phyloP scores from a whole-genome alignment of 2,329 filamentous ascomycete genomes.

The Fusarium protoensiforme region DNA sequence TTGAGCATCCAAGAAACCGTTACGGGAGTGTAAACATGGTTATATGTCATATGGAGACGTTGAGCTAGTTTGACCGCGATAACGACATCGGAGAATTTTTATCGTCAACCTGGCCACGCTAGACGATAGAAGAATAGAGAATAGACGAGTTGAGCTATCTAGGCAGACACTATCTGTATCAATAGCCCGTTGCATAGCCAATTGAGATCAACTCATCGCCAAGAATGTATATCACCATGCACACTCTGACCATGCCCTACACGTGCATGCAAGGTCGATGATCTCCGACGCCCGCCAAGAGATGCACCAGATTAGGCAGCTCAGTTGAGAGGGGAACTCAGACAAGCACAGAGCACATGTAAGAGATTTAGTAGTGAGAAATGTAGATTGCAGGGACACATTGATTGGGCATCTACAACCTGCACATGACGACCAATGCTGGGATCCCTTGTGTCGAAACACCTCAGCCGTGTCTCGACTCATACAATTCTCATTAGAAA shows the following conservation, averaged over 20 bases:
- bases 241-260: neutral
- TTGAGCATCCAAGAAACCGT: neutral
- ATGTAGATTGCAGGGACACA: neutral
- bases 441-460: neutral
- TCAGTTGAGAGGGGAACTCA: neutral
- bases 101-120: neutral
- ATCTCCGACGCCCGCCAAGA: neutral
- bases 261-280: neutral
- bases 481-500: slow-evolving; percentile 28
- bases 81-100: neutral
- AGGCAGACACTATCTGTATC: neutral
- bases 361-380: neutral
- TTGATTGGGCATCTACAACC: neutral
- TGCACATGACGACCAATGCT: neutral
- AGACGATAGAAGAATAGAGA: neutral
- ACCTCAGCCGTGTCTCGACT: slow-evolving; percentile 15
- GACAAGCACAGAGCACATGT: neutral
- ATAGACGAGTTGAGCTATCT: neutral
- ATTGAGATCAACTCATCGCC: neutral
- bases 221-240: neutral
- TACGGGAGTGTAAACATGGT: neutral
- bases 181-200: neutral
- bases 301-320: neutral
- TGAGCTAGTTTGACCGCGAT: neutral
- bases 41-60: neutral